Evolutionary conservation across 768 basidiomycete genomes (phyloP).

Genomic region (Tylopilus rubrobrunneus): DNA sequence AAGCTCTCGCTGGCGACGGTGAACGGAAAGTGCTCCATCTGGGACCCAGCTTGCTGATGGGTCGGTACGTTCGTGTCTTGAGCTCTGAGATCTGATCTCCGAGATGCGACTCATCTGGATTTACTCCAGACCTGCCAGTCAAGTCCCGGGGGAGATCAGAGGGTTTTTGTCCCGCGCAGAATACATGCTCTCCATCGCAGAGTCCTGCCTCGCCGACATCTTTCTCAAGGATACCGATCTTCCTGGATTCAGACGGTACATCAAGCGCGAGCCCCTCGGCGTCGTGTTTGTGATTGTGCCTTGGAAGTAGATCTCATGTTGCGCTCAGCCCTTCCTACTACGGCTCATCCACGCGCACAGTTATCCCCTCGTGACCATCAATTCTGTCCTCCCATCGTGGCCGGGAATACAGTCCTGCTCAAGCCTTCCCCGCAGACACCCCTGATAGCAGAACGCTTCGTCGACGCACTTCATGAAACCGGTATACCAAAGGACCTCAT

Average conservation of each 20-base stretch:
- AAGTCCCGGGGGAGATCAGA: constrained; percentile 72
- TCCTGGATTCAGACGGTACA: constrained; percentile 79
- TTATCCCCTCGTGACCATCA: constrained; percentile 85
- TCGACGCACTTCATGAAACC: constrained; percentile 61
- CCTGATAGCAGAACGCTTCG: constrained; percentile 77
- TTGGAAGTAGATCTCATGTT: constrained; percentile 68
- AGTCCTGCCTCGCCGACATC: constrained; percentile 68
- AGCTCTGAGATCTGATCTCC: background rate
- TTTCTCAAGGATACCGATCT: constrained; percentile 72
- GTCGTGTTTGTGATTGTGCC: constrained; percentile 86
- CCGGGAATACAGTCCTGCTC: constrained; percentile 86
- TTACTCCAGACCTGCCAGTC: constrained; percentile 65
- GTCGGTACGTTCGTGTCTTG: constrained; percentile 53
- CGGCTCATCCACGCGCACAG: constrained; percentile 36
- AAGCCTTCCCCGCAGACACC: constrained; percentile 99
- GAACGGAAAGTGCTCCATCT: constrained; percentile 48
- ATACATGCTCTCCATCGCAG: constrained; percentile 84
- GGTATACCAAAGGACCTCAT: constrained; percentile 75
- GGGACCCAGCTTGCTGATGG: constrained; percentile 89
- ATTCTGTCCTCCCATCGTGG: constrained; percentile 84
- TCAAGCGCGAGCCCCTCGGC: constrained; percentile 80
- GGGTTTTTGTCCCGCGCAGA: constrained; percentile 79
- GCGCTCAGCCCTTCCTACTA: too few species aligned
- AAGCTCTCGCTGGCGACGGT: constrained; percentile 40
- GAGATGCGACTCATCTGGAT: background rate